These are phyloP conservation scores for Sesbania bispinosa DNA, from an alignment of 306 rosid species.

Conservation along the genomic window DNA sequence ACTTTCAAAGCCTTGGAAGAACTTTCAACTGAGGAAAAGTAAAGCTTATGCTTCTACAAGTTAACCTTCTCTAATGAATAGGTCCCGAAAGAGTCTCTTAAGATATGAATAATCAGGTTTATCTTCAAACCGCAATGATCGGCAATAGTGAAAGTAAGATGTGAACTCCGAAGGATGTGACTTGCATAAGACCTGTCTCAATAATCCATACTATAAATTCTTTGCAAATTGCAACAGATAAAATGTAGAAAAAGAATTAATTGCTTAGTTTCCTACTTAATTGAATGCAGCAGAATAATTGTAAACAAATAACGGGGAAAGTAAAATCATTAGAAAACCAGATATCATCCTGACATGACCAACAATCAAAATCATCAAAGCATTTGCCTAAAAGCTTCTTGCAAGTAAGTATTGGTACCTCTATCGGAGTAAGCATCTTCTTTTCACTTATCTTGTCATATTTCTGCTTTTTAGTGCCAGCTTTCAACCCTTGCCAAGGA, in stretches of 20 bases:
- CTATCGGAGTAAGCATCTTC: slow-evolving; percentile 91
- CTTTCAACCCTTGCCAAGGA: slow-evolving; percentile 99
- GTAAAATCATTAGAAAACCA: not conserved
- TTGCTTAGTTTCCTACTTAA: not conserved
- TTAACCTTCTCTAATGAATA: slow-evolving; percentile 93
- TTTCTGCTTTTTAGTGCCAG: slow-evolving; percentile 93
- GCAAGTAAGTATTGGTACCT: slow-evolving; percentile 51
- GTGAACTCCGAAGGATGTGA: slow-evolving; percentile 83
- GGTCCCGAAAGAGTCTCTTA: slow-evolving; percentile 94
- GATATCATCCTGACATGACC: not conserved
- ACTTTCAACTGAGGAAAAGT: slow-evolving; percentile 14
- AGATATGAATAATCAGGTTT: slow-evolving; percentile 94
- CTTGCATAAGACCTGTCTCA: slow-evolving; percentile 77
- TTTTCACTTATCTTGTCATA: slow-evolving; percentile 98
- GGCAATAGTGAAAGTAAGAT: slow-evolving; percentile 90
- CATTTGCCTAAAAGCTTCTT: not conserved
- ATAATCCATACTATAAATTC: slow-evolving; percentile 16
- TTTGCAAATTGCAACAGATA: slow-evolving; percentile 6
- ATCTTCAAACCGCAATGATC: slow-evolving; percentile 92
- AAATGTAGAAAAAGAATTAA: not conserved
- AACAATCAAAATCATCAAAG: slow-evolving; percentile 4
- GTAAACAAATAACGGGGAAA: not conserved
- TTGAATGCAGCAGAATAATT: too few species aligned
- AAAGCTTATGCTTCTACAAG: slow-evolving; percentile 10
- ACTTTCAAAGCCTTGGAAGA: slow-evolving; percentile 9